Evolutionary conservation across 139 green algal genomes (phyloP).

Genomic region (Zygnema cylindricum): DNA sequence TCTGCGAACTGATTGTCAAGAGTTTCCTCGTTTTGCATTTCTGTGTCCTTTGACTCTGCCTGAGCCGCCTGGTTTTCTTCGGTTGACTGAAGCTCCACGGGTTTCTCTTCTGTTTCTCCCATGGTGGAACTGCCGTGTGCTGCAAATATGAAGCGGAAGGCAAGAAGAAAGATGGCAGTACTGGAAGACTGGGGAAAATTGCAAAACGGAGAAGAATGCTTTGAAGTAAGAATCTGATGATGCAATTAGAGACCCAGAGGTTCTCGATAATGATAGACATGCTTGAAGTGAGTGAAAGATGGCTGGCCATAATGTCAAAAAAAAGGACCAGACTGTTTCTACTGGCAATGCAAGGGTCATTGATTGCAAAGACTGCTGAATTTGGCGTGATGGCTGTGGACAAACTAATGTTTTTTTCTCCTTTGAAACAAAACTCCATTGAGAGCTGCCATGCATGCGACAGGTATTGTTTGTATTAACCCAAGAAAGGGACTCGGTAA

Average conservation of each 20-base stretch:
- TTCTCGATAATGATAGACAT: neutral
- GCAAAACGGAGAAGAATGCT: constrained; percentile 1
- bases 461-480: neutral
- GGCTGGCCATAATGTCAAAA: neutral
- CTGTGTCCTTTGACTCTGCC: neutral
- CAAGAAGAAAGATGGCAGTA: neutral
- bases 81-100: neutral
- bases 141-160: neutral
- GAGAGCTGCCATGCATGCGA: neutral
- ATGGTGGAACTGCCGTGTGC: neutral
- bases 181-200: neutral
- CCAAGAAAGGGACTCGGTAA: neutral
- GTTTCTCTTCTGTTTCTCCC: constrained; percentile 1
- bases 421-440: neutral
- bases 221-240: neutral
- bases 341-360: neutral
- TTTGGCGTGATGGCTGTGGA: neutral
- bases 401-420: no score
- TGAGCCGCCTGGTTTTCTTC: neutral
- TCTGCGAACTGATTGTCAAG: no score
- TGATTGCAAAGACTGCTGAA: neutral
- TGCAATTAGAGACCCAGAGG: neutral
- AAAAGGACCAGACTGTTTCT: no score
- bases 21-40: no score
- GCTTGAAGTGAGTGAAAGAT: no score